Base-by-base conservation (phyloP, 2,329 filamentous ascomycete species). In the Paecilomyces formosus region DNA sequence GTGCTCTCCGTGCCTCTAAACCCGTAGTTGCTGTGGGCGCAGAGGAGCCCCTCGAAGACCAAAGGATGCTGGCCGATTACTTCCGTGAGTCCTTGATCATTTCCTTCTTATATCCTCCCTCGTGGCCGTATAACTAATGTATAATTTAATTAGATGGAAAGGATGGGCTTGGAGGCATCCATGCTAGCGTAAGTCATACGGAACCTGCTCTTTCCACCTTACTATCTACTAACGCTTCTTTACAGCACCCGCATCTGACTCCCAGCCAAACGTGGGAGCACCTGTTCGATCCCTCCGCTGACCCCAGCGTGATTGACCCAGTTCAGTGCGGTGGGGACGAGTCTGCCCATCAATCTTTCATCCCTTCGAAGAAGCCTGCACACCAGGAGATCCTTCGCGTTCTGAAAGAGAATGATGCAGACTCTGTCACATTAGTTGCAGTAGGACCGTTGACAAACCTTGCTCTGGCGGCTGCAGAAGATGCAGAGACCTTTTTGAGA, bases 361-460 rank as follows among this genome's bases (percentile, higher is more conserved):
- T 81, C 2, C 86, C 92, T 0, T 96, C 91, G 18, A 85, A 86
- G 66, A 76, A 78, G 4, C 85, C 85, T 1, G 86, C 92, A 0
- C 88, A 96, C 74, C 83, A 89, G 72, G 92, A 96, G 75, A 97
- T 99, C 55, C 83, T 99, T n/a, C 86, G 89, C 26, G 80, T 96
- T 54, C 82, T 99, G 21, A 82, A 82, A 58, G 89, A 94, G 67
- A 92, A 94, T 68, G 90, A 92, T 7, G 82, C 82, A 4, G 86
- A 92, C 69, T 94, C 89, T 0, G 86, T 99, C 66, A 92, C 89
- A n/a, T 89, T 99, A 69, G 85, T 96, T 39, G 90, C 90, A 24
- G 82, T 97, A 54, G 94, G 94, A 0, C 94, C 94, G 1, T 78
- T 97, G 65, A 97, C 94, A n/a, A 99, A 96, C 71, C 78, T 96